phyloP scores from a whole-genome alignment of 139 green algal species.

The Marvania coccoides region DNA sequence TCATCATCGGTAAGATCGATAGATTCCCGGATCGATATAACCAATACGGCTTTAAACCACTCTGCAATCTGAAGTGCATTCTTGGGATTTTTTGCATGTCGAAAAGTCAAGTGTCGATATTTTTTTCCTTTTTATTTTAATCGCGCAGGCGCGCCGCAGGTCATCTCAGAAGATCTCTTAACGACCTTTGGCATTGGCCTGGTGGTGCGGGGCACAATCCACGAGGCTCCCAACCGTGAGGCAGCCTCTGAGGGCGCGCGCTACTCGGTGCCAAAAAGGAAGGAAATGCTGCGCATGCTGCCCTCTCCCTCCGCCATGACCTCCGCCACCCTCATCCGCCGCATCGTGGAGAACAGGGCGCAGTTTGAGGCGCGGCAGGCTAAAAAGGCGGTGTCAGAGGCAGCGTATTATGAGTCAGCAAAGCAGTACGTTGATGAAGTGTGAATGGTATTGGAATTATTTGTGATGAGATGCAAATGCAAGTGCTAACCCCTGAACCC shows the following conservation, averaged over 20 bases:
- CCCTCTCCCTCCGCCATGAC: slow-evolving; percentile 61
- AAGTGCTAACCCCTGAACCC: too few relatives aligned
- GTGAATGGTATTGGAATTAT: too few relatives aligned
- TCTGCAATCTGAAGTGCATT: too few relatives aligned
- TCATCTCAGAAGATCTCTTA: slow-evolving; percentile 81
- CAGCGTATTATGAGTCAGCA: slow-evolving; percentile 31
- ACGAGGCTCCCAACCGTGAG: slow-evolving; percentile 41
- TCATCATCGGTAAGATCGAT: slow-evolving; percentile 68
- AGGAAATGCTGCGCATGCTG: slow-evolving; percentile 51
- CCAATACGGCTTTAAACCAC: too few relatives aligned
- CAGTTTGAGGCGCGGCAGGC: slow-evolving; percentile 65
- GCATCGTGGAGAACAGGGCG: slow-evolving; percentile 86
- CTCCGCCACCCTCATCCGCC: slow-evolving; percentile 79
- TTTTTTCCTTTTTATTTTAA: too few relatives aligned
- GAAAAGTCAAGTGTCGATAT: background rate
- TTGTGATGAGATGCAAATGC: too few relatives aligned
- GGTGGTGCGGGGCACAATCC: slow-evolving; percentile 75
- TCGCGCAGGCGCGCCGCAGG: slow-evolving; percentile 46
- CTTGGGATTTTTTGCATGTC: too few relatives aligned
- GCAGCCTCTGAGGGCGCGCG: slow-evolving; percentile 6
- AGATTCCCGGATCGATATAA: too few relatives aligned
- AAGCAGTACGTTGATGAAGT: slow-evolving; percentile 41
- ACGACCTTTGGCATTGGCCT: slow-evolving; percentile 94
- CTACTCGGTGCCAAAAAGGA: slow-evolving; percentile 29
- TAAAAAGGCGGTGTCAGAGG: slow-evolving; percentile 50